Base-by-base conservation (phyloP, 805 yeast species). In the Lachancea cidri region DNA sequence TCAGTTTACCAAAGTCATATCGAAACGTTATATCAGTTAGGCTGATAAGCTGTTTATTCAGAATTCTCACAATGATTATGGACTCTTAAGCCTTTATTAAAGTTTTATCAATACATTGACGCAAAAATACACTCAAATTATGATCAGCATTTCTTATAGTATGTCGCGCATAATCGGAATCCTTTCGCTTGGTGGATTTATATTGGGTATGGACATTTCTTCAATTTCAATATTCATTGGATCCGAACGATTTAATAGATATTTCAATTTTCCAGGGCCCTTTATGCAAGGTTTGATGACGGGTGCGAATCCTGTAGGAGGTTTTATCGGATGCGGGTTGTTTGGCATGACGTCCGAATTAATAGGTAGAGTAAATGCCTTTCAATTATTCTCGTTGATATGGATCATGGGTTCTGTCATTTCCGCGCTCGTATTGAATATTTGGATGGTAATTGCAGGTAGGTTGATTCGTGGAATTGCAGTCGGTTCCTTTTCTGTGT, bases 161-260 rank as follows among this genome's bases (percentile, higher is more conserved):
- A 75, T 80, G 14, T 71, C 68, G 50, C 53, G 74, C 29, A 74
- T 80, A 38, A 75, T 83, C 11, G 49, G 60, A 17, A 71, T 80
- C 29, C 71, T 87, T 36, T 72, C 85, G 45, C 58, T 83, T 19
- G 83, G 86, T 33, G 91, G 89, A 34, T 66, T 79, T 64, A 71
- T 85, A 60, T 77, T 83, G 62, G 94, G 95, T 43, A 76, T 83
- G 55, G 95, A 86, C 59, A 79, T 83, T 39, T 77, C 91, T 2
- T 83, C 94, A 0, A 75, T 86, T 67, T 75, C 88, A 1, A 80
- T 86, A 2, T 83, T 85, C 52, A 68, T 85, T 32, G 68, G 70
- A 2, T 63, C 72, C 11, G 62, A 58, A 0, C 64, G 67, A 14
- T 86, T 85, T 58, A 57, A 58, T 25, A 49, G 59, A 0, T 79